Base-by-base conservation (phyloP, 176 grass and related monocot genomes). In the Neostapfia colusana region DNA sequence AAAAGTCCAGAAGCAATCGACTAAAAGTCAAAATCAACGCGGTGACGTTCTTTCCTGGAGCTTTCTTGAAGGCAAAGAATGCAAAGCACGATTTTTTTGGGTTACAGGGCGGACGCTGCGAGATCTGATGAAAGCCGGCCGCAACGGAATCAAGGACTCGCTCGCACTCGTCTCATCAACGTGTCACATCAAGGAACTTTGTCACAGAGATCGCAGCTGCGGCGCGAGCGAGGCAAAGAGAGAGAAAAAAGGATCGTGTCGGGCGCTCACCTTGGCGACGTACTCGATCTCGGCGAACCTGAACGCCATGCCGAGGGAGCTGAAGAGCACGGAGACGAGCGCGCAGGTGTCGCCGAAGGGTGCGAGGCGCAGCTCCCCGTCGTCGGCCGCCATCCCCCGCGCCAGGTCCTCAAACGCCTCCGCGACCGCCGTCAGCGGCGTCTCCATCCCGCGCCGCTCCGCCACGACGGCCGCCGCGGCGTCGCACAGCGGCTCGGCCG, bases 281-380 rank as follows among this genome's bases (percentile, higher is more conserved):
- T 99, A 99, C 83, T 99, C 91, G 63, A 92, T 83, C 91, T 99
- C 95, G 49, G 91, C 91, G 76, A 99, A 99, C 81, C 77, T 95
- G 87, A 99, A 99, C 25, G 95, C 95, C 41, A 99, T 83, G 44
- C 95, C 95, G 65, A 99, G 91, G 77, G 69, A 95, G 41, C 79
- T 89, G 83, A 99, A 99, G 65, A 95, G 83, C 35, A 99, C 80
- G 78, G 92, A 90, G 65, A 99, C 91, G 66, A 92, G 95, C 3
- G 89, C 90, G 80, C 91, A 99, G 18, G 95, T 93, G 56, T 88
- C 83, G 61, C 82, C 67, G 74, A 99, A 99, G 4, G 87, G 85
- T 18, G 80, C 83, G 65, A 99, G 69, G 21, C 87, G 82, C 49
- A 99, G 91, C 73, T 80, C 86, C 17, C 82, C 79, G 58, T 61